Evolutionary conservation across 1,139 yeast genomes (phyloP).

Genomic region (Saccharomyces hybrid): DNA sequence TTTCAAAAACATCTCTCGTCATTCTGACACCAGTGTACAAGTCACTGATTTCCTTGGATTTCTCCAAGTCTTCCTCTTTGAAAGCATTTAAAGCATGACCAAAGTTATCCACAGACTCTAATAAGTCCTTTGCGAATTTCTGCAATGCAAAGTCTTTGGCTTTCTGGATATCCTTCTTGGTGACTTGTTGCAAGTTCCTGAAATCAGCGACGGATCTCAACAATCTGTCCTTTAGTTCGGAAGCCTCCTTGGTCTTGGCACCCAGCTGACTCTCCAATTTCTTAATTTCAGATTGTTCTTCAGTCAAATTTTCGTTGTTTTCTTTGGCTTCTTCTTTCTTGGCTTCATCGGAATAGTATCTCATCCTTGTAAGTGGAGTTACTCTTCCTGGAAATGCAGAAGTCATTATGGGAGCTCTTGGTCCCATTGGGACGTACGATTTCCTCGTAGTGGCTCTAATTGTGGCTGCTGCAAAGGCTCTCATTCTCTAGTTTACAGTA

Average conservation of each 20-base stretch:
- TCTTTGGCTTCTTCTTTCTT: conserved; percentile 9
- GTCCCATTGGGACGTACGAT: background rate
- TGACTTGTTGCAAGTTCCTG: conserved; percentile 86
- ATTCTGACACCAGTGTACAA: conserved; percentile 84
- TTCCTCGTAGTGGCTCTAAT: background rate
- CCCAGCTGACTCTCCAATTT: conserved; percentile 50
- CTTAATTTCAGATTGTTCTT: conserved; percentile 26
- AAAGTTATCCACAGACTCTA: conserved; percentile 87
- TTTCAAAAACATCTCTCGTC: conserved; percentile 84
- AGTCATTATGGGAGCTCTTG: background rate
- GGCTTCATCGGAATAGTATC: conserved; percentile 22
- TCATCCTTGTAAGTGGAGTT: conserved; percentile 3
- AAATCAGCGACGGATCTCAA: conserved; percentile 85
- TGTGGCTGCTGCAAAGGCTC: conserved; percentile 6
- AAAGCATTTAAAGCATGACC: conserved; percentile 80
- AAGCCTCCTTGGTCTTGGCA: conserved; percentile 71
- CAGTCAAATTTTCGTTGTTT: conserved; percentile 10
- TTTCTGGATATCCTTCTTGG: conserved; percentile 79
- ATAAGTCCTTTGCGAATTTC: conserved; percentile 84
- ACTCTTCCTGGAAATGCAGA: background rate
- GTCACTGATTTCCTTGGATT: conserved; percentile 60
- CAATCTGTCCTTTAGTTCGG: conserved; percentile 75
- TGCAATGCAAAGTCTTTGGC: conserved; percentile 89
- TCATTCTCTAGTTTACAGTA: conserved; percentile 3
- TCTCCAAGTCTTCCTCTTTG: conserved; percentile 48